These are phyloP conservation scores for Microcyclospora pomicola DNA, from an alignment of 2,329 filamentous ascomycete species.

Conservation along the genomic window DNA sequence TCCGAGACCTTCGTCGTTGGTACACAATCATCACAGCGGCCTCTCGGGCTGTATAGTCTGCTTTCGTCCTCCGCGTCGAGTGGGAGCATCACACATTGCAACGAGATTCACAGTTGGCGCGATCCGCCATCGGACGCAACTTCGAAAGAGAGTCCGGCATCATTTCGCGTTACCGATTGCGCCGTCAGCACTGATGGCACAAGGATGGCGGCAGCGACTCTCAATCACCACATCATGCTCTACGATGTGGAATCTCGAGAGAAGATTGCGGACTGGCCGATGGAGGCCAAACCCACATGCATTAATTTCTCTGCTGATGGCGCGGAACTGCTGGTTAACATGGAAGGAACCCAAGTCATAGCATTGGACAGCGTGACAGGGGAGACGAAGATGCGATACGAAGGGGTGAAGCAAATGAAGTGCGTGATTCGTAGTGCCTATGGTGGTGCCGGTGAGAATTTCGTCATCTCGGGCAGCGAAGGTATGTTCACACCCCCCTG, in stretches of 20 bases:
- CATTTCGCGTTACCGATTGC: slow-evolving; percentile 69
- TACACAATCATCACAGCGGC: slow-evolving; percentile 52
- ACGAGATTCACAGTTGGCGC: slow-evolving; percentile 24
- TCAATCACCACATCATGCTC: slow-evolving; percentile 57
- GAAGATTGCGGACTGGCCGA: slow-evolving; percentile 58
- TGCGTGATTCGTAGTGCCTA: slow-evolving; percentile 73
- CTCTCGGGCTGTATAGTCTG: slow-evolving; percentile 45
- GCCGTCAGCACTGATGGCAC: slow-evolving; percentile 69
- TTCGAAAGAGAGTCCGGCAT: slow-evolving; percentile 43
- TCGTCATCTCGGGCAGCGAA: slow-evolving; percentile 84
- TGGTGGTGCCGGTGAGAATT: slow-evolving; percentile 82
- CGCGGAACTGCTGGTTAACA: slow-evolving; percentile 68
- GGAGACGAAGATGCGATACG: slow-evolving; percentile 58
- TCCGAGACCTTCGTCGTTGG: slow-evolving; percentile 66
- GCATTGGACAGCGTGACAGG: slow-evolving; percentile 64
- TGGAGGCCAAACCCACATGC: slow-evolving; percentile 59
- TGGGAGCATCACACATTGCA: slow-evolving; percentile 10
- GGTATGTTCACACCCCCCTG: slow-evolving; percentile 33
- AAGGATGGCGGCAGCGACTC: slow-evolving; percentile 66
- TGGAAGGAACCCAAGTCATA: slow-evolving; percentile 60
- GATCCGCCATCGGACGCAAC: slow-evolving; percentile 35
- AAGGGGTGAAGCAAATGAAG: slow-evolving; percentile 59
- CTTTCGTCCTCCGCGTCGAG: background rate
- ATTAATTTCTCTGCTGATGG: slow-evolving; percentile 72
- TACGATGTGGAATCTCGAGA: slow-evolving; percentile 63